A percentile compares a stretch with the other conserved stretches of the same genome.
These are phyloP conservation scores for Gaertneriomyces semiglobifer DNA, from an alignment of 192 early-diverging fungal species.

Conservation along the genomic window DNA sequence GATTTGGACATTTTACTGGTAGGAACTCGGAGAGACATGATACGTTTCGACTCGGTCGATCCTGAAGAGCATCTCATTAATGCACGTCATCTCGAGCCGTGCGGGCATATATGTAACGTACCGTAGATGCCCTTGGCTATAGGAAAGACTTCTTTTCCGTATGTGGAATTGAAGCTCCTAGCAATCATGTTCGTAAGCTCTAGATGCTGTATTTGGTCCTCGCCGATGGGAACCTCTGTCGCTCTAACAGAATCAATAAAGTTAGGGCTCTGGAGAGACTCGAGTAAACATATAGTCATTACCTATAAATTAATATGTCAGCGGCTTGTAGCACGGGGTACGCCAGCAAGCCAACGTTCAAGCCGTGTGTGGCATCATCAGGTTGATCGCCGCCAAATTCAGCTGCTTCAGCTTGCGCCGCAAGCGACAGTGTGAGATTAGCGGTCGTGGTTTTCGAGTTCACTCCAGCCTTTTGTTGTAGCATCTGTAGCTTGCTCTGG, in stretches of 20 bases:
- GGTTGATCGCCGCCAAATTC: conserved; percentile 32
- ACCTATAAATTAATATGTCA: conserved; percentile 85
- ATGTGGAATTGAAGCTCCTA: conserved; percentile 69
- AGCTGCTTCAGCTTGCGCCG: conserved; percentile 4
- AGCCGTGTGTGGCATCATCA: conserved; percentile 34
- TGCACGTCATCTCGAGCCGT: neutral
- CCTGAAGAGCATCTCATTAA: conserved; percentile 17
- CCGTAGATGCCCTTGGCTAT: conserved; percentile 64
- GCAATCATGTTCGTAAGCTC: conserved; percentile 82
- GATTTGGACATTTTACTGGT: conserved; percentile 87
- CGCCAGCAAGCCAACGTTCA: conserved; percentile 76
- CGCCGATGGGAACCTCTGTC: conserved; percentile 86
- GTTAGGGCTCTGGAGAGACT: neutral
- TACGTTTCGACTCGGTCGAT: conserved; percentile 56
- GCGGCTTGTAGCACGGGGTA: conserved; percentile 92
- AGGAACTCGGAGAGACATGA: conserved; percentile 83
- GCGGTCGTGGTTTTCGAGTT: conserved; percentile 19
- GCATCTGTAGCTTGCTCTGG: conserved; percentile 31
- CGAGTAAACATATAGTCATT: neutral
- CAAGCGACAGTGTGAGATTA: conserved; percentile 22
- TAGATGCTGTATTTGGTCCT: conserved; percentile 89
- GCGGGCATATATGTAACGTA: conserved; percentile 26
- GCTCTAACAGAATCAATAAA: conserved; percentile 34
- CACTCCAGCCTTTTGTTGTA: conserved; percentile 22
- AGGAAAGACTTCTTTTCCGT: conserved; percentile 60